Base-by-base conservation (phyloP, 345 rosid genomes). In the Leavenworthia alabamica region DNA sequence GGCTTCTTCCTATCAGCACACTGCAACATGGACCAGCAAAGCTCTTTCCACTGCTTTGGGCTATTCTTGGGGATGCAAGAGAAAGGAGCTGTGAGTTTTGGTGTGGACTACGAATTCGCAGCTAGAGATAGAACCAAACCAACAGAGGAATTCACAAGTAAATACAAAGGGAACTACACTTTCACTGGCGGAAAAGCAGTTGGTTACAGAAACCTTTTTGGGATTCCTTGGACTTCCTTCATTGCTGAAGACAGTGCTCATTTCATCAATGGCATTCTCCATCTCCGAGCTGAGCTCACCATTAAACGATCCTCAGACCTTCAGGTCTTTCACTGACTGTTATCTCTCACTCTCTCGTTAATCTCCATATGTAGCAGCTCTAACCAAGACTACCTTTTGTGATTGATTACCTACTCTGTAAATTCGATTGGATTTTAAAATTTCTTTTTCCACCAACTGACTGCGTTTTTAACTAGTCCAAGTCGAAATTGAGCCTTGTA, bases 11-110 rank as follows among this genome's bases (percentile, higher is more conserved):
- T 94, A 43, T 94, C 97, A 2, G 99, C 99, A 0, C 97, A 90
- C 57, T 94, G 97, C 76, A 94, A 94, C 78, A 94, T 94, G 99
- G 97, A 94, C 76, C 99, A 90, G 68, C 96, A 87, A 68, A 94
- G 96, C 78, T 88, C 99, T 1, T 86, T 86, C 74, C 89, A 90
- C 51, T 94, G 97, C 73, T 94, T 94, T 15, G 99, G 99, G 6
- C 77, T 94, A 49, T 94, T 94, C 73, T 61, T 94, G 17, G 99
- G 99, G 33, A 94, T 94, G 99, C 99, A 90, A 71, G 99, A 94
- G 79, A 94, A 94, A 77, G 99, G 99, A 14, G 83, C 87, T 0
- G 95, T 94, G 54, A 82, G 88, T 64, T 90, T 90, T 41, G 87
- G 95, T 1, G 99, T 94, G 23, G 99, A 94, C 75, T 94, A 94